Evolutionary conservation across 768 basidiomycete species (phyloP).

Genomic region (Collybia nuda): DNA sequence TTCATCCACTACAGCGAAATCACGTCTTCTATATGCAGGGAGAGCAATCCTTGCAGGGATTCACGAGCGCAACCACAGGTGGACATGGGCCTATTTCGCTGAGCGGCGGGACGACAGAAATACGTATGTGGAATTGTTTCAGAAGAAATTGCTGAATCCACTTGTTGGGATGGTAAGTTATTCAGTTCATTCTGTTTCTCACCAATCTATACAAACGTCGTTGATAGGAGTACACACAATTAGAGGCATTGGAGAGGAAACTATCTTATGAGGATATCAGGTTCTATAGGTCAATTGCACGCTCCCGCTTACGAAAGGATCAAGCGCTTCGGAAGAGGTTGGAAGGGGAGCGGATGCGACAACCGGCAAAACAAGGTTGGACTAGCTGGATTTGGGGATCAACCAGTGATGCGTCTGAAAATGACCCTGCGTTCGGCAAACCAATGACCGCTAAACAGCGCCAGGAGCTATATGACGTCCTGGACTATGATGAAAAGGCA

Average conservation of each 20-base stretch:
- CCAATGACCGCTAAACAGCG: constrained; percentile 89
- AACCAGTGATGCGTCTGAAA: constrained; percentile 29
- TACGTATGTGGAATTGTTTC: constrained; percentile 81
- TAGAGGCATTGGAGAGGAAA: constrained; percentile 76
- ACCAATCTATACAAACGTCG: constrained; percentile 1
- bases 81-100: constrained; percentile 92
- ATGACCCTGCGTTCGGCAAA: constrained; percentile 59
- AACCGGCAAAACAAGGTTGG: constrained; percentile 56
- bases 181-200: constrained; percentile 2
- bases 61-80: constrained; percentile 76
- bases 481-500: constrained; percentile 90
- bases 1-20: constrained; percentile 55
- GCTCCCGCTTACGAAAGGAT: constrained; percentile 86
- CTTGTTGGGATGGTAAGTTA: constrained; percentile 54
- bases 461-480: constrained; percentile 82
- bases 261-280: constrained; percentile 93
- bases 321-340: constrained; percentile 66
- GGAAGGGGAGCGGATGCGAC: constrained; percentile 63
- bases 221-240: constrained; percentile 46
- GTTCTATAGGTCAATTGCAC: constrained; percentile 94
- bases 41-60: constrained; percentile 81
- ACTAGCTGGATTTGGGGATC: constrained; percentile 82
- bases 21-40: constrained; percentile 76
- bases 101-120: constrained; percentile 88
- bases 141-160: constrained; percentile 61